These are phyloP conservation scores for Zostera marina DNA, from an alignment of 116 monocot species.

Conservation along the genomic window DNA sequence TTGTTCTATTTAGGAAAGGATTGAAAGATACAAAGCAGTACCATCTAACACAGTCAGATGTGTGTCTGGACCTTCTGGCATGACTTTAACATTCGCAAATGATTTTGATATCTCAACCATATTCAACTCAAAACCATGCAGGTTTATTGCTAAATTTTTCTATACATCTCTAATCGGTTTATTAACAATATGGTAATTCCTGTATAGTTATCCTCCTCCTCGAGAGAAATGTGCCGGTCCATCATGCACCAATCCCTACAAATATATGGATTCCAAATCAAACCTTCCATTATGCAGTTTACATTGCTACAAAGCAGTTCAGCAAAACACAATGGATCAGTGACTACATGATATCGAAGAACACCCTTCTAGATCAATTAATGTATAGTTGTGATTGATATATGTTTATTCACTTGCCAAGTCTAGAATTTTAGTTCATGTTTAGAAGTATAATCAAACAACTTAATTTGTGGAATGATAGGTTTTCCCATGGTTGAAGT, in stretches of 20 bases:
- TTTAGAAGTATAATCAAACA: too few relatives aligned
- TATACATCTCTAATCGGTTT: too few relatives aligned
- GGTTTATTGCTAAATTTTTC: constrained; percentile 20
- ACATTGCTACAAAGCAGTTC: constrained; percentile 53
- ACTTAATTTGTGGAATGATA: too few relatives aligned
- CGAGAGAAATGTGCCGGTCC: constrained; percentile 72
- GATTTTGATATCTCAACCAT: constrained; percentile 46
- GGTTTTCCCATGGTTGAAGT: too few relatives aligned
- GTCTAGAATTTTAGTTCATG: too few relatives aligned
- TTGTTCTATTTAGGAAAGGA: constrained; percentile 30
- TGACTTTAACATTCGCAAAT: constrained; percentile 44
- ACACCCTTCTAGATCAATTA: too few relatives aligned
- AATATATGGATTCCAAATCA: constrained; percentile 57
- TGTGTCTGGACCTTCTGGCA: constrained; percentile 51
- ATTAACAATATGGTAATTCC: too few relatives aligned
- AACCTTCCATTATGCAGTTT: constrained; percentile 75
- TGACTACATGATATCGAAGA: constrained; percentile 8
- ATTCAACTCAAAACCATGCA: constrained; percentile 45
- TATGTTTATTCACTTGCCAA: too few relatives aligned
- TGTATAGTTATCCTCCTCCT: constrained; percentile 62
- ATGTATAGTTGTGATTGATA: too few relatives aligned
- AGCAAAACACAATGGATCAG: constrained; percentile 10
- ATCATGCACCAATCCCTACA: constrained; percentile 53
- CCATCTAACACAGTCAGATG: constrained; percentile 29
- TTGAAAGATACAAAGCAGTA: constrained; percentile 17